A percentile compares a stretch with the other conserved stretches of the same genome.
Evolutionary conservation across 495 filamentous ascomycete species (phyloP).

Genomic region (Neurospora cerealis): DNA sequence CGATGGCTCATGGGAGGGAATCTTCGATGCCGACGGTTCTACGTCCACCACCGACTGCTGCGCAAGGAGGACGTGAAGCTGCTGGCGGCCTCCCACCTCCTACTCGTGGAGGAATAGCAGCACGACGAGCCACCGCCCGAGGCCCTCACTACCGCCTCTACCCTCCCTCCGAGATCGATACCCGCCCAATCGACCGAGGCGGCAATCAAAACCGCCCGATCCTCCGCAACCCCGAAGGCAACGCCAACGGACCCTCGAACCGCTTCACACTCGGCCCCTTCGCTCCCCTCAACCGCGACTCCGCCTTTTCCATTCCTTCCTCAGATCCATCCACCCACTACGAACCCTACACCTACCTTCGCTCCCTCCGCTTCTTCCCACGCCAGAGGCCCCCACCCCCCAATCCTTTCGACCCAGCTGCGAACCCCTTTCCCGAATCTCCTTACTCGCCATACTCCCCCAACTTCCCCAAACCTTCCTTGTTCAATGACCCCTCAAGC

Average conservation of each 20-base stretch:
- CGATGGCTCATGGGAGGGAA: not conserved
- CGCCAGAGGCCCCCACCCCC: not conserved
- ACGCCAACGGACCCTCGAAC: not conserved
- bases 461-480: not conserved
- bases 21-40: not conserved
- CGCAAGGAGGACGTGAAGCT: not conserved
- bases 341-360: conserved; percentile 11
- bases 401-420: not conserved
- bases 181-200: not conserved
- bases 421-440: not conserved
- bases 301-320: not conserved
- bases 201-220: not conserved
- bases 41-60: not conserved
- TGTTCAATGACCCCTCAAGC: not conserved
- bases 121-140: not conserved
- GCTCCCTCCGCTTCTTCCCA: conserved; percentile 8
- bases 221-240: not conserved
- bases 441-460: not conserved
- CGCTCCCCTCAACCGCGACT: not conserved
- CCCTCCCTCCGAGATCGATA: not conserved
- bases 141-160: not conserved
- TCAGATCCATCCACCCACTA: not conserved
- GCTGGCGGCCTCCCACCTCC: not conserved
- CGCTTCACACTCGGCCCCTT: not conserved
- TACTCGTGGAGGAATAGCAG: not conserved